These are phyloP conservation scores for Ogataea saltuana DNA, from an alignment of 805 yeast species.

Conservation along the genomic window DNA sequence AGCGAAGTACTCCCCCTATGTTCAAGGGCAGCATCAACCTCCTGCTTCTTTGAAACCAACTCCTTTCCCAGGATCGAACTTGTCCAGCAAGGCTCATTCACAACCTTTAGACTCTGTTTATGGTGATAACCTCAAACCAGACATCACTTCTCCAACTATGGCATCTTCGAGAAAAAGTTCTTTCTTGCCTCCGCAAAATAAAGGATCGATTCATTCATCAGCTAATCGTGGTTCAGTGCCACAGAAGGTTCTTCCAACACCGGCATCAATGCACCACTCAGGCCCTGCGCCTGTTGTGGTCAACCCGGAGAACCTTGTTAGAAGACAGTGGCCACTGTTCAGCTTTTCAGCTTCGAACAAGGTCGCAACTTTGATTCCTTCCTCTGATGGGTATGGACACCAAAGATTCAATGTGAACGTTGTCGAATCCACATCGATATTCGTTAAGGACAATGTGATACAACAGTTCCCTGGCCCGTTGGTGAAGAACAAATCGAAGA, in stretches of 20 bases:
- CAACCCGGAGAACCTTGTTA: constrained; percentile 55
- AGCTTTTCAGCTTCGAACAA: constrained; percentile 57
- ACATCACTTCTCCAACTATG: constrained; percentile 17
- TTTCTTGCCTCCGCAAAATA: constrained; percentile 21
- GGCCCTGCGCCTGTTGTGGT: constrained; percentile 40
- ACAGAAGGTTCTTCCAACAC: constrained; percentile 6
- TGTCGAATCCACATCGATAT: constrained; percentile 33
- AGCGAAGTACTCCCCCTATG: constrained; percentile 24
- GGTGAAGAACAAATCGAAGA: constrained; percentile 52
- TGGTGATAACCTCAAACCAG: constrained; percentile 22
- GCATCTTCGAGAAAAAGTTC: constrained; percentile 16
- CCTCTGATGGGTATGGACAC: constrained; percentile 38
- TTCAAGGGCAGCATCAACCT: constrained; percentile 10
- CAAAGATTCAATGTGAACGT: constrained; percentile 40
- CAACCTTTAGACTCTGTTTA: constrained; percentile 24
- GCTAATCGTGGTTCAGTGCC: neutral
- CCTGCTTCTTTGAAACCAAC: constrained; percentile 7
- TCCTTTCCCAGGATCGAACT: constrained; percentile 8
- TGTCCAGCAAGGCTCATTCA: constrained; percentile 6
- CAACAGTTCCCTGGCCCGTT: constrained; percentile 71
- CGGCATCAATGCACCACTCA: constrained; percentile 18
- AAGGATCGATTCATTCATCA: too few species aligned
- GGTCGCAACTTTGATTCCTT: constrained; percentile 47
- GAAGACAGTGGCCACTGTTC: constrained; percentile 75
- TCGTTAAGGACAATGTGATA: constrained; percentile 49